A percentile compares a stretch with the other conserved stretches of the same genome.
phyloP scores from a whole-genome alignment of 371 early-diverging fungal species.

The Haplosporangium sp. region DNA sequence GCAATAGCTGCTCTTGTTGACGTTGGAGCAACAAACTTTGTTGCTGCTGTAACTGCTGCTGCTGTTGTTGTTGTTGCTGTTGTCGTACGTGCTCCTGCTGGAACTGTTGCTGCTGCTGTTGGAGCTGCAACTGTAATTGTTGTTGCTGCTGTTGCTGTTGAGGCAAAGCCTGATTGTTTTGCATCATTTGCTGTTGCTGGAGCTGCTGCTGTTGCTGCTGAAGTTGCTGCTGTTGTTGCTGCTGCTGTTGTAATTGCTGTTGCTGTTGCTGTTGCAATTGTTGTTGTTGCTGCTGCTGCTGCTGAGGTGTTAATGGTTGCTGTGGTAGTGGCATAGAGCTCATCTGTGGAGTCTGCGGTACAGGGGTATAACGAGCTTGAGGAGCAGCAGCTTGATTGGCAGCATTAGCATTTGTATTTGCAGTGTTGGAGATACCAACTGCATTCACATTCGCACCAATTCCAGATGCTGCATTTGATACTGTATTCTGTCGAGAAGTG shows the following conservation, averaged over 20 bases:
- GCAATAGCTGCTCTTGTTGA: conserved; percentile 22
- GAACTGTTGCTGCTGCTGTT: conserved; percentile 32
- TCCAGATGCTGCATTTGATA: conserved; percentile 9
- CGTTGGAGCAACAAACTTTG: conserved; percentile 12
- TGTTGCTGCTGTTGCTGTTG: conserved; percentile 49
- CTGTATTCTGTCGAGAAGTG: conserved; percentile 61
- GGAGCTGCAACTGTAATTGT: conserved; percentile 30
- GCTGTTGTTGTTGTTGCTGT: conserved; percentile 52
- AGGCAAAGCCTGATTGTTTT: conserved; percentile 18
- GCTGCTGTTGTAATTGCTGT: no score
- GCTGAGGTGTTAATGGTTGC: conserved; percentile 19
- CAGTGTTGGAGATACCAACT: neutral
- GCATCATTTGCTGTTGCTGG: conserved; percentile 46
- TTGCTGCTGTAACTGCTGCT: conserved; percentile 36
- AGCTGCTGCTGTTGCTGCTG: conserved; percentile 30
- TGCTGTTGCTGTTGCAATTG: conserved; percentile 33
- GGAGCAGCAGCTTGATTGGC: conserved; percentile 28
- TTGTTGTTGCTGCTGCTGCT: conserved; percentile 21
- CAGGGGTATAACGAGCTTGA: conserved; percentile 53
- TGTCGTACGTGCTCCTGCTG: conserved; percentile 44
- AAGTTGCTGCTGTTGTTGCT: conserved; percentile 48
- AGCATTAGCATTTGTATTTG: conserved; percentile 8
- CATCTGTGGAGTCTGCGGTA: conserved; percentile 57
- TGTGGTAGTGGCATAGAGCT: conserved; percentile 58
- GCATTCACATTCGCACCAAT: conserved; percentile 2